Percentiles rank a stretch among this genome's conserved stretches.
Conservation (phyloP, 148 eudicot genomes). For the Persicaria tinctoria region DNA sequence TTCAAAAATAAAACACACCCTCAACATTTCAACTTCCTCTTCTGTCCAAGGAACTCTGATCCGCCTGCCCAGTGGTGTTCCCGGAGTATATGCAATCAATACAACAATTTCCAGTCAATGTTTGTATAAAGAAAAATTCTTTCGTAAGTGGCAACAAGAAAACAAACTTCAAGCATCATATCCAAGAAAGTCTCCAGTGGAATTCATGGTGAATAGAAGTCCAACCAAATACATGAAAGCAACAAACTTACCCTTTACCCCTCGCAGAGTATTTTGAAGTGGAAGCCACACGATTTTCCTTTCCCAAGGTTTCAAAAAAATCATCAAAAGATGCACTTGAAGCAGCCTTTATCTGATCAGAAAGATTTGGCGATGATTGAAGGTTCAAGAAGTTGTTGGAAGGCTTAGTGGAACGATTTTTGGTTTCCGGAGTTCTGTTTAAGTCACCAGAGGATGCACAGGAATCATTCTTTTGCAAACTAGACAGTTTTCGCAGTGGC, state of each 20-base stretch:
- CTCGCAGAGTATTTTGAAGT: constrained; percentile 16
- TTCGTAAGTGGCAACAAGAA: background rate
- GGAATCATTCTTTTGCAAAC: background rate
- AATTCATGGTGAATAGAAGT: constrained; percentile 1
- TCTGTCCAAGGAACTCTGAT: constrained; percentile 9
- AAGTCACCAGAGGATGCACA: constrained; percentile 1
- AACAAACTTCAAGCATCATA: background rate
- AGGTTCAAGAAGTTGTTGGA: background rate
- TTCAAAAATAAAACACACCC: constrained; percentile 2
- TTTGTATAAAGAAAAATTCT: background rate
- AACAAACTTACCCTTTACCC: constrained; percentile 18
- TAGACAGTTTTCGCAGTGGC: background rate
- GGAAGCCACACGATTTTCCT: constrained; percentile 19
- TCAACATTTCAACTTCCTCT: constrained; percentile 10
- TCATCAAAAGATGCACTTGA: constrained; percentile 17
- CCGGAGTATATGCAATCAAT: background rate
- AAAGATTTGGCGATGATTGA: constrained; percentile 12
- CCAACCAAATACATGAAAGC: constrained; percentile 21
- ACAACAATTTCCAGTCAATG: background rate
- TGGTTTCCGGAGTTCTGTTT: background rate
- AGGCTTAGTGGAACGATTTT: background rate
- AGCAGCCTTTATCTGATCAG: constrained; percentile 15
- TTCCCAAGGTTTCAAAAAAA: constrained; percentile 26
- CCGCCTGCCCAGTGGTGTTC: background rate
- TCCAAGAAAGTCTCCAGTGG: background rate